These are phyloP conservation scores for Cucurbitaria berberidis DNA, from an alignment of 2,329 filamentous ascomycete species.

Conservation along the genomic window DNA sequence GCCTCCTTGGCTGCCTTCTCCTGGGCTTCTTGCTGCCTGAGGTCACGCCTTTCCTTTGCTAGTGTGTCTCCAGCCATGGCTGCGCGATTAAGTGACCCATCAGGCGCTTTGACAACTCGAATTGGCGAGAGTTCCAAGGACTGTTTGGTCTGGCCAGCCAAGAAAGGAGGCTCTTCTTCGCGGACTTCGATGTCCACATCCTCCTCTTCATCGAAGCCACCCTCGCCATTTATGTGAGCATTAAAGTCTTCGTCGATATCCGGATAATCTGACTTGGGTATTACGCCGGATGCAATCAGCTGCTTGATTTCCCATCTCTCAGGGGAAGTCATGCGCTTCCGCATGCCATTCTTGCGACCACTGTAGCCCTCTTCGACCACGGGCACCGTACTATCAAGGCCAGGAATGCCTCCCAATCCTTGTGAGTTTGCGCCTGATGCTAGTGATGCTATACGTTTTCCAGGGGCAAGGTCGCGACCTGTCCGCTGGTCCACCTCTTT, in stretches of 20 bases:
- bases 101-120: conserved; percentile 93
- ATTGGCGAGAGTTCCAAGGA: conserved; percentile 95
- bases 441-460: conserved; percentile 74
- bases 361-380: conserved; percentile 68
- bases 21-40: conserved; percentile 86
- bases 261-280: conserved; percentile 91
- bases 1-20: conserved; percentile 76
- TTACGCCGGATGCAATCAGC: conserved; percentile 91
- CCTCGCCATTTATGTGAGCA: conserved; percentile 82
- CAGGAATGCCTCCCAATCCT: conserved; percentile 68
- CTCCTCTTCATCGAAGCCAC: conserved; percentile 89
- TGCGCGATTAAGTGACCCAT: conserved; percentile 96
- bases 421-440: conserved; percentile 80
- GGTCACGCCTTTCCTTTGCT: conserved; percentile 86
- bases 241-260: conserved; percentile 95
- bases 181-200: conserved; percentile 96
- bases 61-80: conserved; percentile 91
- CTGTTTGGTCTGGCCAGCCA: conserved; percentile 95
- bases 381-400: conserved; percentile 59
- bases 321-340: conserved; percentile 94
- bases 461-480: conserved; percentile 81
- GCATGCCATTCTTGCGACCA: conserved; percentile 58
- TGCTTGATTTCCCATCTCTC: conserved; percentile 98
- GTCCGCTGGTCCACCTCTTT: conserved; percentile 94
- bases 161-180: conserved; percentile 95